Conservation (phyloP, 192 early-diverging fungal genomes). For the Rhizoclosmatium sp. region DNA sequence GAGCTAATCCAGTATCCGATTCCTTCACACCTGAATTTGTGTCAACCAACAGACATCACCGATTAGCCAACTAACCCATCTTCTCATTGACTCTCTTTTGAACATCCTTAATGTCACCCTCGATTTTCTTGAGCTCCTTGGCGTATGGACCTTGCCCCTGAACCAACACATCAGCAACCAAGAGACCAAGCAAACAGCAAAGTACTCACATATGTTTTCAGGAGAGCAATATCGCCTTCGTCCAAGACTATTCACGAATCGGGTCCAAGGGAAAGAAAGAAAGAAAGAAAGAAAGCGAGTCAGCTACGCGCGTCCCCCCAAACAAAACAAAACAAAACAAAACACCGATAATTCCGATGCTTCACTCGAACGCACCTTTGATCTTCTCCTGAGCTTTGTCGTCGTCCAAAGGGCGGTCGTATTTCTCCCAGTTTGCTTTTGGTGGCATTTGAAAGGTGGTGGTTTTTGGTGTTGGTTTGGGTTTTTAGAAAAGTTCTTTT, state of each 20-base stretch:
- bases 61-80: slow-evolving; percentile 71
- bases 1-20: slow-evolving; percentile 96
- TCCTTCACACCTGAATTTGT: slow-evolving; percentile 85
- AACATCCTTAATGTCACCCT: slow-evolving; percentile 94
- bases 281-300: neutral
- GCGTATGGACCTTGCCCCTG: slow-evolving; percentile 98
- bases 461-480: neutral
- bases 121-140: slow-evolving; percentile 91
- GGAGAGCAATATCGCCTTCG: slow-evolving; percentile 88
- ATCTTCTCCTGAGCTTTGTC: slow-evolving; percentile 89
- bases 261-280: neutral
- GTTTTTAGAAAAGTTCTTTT: slow-evolving; percentile 10
- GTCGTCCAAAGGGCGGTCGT: slow-evolving; percentile 81
- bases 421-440: slow-evolving; percentile 98
- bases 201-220: slow-evolving; percentile 88
- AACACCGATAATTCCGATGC: neutral
- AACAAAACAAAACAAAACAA: neutral
- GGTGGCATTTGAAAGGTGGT: slow-evolving; percentile 69
- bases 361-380: slow-evolving; percentile 49
- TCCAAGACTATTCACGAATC: slow-evolving; percentile 71
- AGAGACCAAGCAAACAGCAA: neutral
- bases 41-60: neutral
- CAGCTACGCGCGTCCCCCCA: slow-evolving; percentile 12
- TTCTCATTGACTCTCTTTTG: slow-evolving; percentile 99
- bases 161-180: neutral